A percentile compares a stretch with the other conserved stretches of the same genome.
Conservation (phyloP, 2,329 filamentous ascomycete genomes). For the Trichoderma citrinoviride region DNA sequence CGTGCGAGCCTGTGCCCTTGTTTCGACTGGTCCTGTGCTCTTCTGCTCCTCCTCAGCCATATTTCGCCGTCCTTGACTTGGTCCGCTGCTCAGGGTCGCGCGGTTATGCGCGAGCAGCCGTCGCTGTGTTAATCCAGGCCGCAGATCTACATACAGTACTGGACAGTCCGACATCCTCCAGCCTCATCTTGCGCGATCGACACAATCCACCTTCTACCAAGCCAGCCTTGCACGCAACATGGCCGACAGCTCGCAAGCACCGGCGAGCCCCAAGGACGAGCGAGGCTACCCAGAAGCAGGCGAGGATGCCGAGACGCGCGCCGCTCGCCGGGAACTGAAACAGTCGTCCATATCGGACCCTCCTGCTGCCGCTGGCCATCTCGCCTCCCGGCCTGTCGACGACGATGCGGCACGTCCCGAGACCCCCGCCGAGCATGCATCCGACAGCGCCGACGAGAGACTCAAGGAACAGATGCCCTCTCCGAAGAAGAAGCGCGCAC, state of each 20-base stretch:
- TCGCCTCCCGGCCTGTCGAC: slow-evolving; percentile 22
- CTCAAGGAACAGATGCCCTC: slow-evolving; percentile 52
- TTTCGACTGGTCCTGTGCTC: background rate
- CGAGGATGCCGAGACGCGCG: slow-evolving; percentile 63
- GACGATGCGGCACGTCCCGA: slow-evolving; percentile 31
- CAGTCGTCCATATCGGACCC: slow-evolving; percentile 61
- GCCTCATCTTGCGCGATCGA: slow-evolving; percentile 23
- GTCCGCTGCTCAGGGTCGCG: slow-evolving; percentile 2
- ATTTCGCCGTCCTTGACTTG: background rate
- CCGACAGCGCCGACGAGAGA: slow-evolving; percentile 37
- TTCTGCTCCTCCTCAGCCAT: background rate
- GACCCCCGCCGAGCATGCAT: slow-evolving; percentile 38
- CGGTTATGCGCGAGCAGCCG: slow-evolving; percentile 19
- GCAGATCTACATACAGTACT: background rate
- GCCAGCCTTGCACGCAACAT: slow-evolving; percentile 33
- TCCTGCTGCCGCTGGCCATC: slow-evolving; percentile 19
- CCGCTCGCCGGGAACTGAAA: slow-evolving; percentile 62
- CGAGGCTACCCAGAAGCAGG: slow-evolving; percentile 37
- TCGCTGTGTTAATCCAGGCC: slow-evolving; percentile 1
- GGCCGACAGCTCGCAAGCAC: slow-evolving; percentile 45
- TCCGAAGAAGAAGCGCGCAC: slow-evolving; percentile 65
- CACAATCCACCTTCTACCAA: slow-evolving; percentile 21
- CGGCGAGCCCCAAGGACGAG: slow-evolving; percentile 40
- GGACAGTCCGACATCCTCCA: background rate
- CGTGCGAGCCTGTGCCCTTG: background rate